Evolutionary conservation across 2,329 filamentous ascomycete species (phyloP).

Genomic region (Pseudodiploospora longispora): DNA sequence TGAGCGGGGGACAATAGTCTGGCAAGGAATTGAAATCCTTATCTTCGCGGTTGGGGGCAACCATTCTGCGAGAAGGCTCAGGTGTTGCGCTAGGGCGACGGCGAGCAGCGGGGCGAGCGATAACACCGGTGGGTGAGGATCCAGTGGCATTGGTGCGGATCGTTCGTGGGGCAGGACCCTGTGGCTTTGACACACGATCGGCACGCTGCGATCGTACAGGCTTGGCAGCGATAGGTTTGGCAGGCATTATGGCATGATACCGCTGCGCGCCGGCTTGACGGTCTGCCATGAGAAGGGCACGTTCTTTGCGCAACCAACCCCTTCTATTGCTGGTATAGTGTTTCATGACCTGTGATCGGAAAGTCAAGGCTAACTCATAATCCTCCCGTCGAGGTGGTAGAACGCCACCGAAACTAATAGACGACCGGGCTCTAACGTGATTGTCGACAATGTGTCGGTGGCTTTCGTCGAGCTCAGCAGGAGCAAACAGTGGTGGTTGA

Average conservation of each 20-base stretch:
- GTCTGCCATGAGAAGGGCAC: conserved; percentile 40
- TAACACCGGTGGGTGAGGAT: conserved; percentile 17
- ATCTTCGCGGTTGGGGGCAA: conserved; percentile 67
- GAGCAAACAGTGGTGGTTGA: conserved; percentile 43
- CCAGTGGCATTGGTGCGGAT: conserved; percentile 22
- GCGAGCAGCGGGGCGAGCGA: conserved; percentile 22
- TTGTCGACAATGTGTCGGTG: conserved; percentile 41
- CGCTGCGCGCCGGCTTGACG: conserved; percentile 32
- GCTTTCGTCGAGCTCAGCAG: conserved; percentile 28
- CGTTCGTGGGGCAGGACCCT: conserved; percentile 22
- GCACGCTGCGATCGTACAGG: conserved; percentile 20
- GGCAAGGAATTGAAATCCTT: conserved; percentile 67
- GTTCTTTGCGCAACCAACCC: conserved; percentile 43
- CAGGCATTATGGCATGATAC: conserved; percentile 34
- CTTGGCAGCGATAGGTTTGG: conserved; percentile 27
- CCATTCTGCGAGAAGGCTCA: conserved; percentile 41
- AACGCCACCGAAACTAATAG: conserved; percentile 26
- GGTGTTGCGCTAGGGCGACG: conserved; percentile 37
- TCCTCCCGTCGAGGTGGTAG: conserved; percentile 43
- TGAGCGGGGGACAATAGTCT: conserved; percentile 64
- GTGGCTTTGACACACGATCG: conserved; percentile 29
- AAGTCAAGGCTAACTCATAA: conserved; percentile 45
- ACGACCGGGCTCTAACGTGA: conserved; percentile 38
- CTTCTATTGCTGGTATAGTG: conserved; percentile 34
- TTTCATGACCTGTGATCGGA: conserved; percentile 45